Percentiles rank a stretch among this genome's conserved stretches.
phyloP scores from a whole-genome alignment of 306 rosid genomes.

The Neltuma alba region DNA sequence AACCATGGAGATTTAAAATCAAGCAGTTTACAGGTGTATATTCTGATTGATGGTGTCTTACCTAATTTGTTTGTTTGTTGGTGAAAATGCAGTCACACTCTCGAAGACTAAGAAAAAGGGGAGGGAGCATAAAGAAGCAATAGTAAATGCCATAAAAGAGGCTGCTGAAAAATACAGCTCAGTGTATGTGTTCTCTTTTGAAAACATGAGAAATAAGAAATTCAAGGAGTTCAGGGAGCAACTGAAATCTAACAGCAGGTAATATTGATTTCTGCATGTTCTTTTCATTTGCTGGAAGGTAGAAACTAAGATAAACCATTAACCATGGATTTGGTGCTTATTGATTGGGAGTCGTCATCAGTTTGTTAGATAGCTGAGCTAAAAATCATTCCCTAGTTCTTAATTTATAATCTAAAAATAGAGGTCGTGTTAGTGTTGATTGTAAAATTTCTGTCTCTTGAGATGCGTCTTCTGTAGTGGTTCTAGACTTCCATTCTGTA shows the following conservation, averaged over 20 bases:
- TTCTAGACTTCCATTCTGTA: background rate
- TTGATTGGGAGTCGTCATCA: background rate
- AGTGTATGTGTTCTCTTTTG: slow-evolving; percentile 72
- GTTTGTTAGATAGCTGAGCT: background rate
- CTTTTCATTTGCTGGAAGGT: background rate
- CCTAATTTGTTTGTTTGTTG: background rate
- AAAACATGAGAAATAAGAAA: slow-evolving; percentile 92
- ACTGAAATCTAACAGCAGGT: slow-evolving; percentile 74
- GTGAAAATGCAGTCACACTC: slow-evolving; percentile 66
- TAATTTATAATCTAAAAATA: background rate
- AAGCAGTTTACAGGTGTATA: background rate
- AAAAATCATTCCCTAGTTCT: background rate
- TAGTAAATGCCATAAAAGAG: slow-evolving; percentile 62
- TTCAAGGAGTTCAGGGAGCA: slow-evolving; percentile 90
- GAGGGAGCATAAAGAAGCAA: slow-evolving; percentile 73
- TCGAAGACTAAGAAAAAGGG: slow-evolving; percentile 96
- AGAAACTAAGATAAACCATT: background rate
- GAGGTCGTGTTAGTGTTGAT: background rate
- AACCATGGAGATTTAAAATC: background rate
- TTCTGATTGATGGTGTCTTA: background rate
- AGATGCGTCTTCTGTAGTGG: background rate
- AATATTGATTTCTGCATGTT: background rate
- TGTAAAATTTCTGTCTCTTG: background rate
- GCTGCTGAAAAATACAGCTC: slow-evolving; percentile 76
- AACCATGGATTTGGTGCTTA: background rate